Percentiles rank a stretch among this genome's conserved stretches.
Conservation (phyloP, 768 basidiomycete genomes). For the Tylopilus felleus region DNA sequence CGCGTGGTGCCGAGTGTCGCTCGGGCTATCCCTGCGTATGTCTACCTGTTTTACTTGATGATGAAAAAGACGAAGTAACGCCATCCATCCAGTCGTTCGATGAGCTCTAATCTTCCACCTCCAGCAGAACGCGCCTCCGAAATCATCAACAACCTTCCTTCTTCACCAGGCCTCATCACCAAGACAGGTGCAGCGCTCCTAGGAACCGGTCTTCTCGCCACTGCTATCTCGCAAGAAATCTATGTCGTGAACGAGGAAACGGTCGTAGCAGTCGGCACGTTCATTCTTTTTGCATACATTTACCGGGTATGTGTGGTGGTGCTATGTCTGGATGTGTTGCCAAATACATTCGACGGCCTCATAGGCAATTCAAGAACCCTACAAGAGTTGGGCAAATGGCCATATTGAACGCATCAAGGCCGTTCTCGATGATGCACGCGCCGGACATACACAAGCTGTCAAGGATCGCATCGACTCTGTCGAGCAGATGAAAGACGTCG, state of each 20-base stretch:
- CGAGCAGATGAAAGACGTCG: conserved; percentile 93
- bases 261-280: conserved; percentile 79
- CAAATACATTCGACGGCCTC: conserved; percentile 14
- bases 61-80: conserved; percentile 8
- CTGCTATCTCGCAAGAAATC: conserved; percentile 95
- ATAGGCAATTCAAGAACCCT: conserved; percentile 79
- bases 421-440: conserved; percentile 76
- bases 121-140: conserved; percentile 86
- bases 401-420: conserved; percentile 82
- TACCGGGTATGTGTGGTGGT: conserved; percentile 56
- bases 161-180: conserved; percentile 83
- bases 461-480: conserved; percentile 91
- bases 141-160: conserved; percentile 84
- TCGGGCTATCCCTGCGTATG: conserved; percentile 48
- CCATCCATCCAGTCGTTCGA: conserved; percentile 50
- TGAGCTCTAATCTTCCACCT: conserved; percentile 65
- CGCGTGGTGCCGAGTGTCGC: conserved; percentile 48
- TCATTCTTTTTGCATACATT: conserved; percentile 79
- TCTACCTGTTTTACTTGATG: conserved; percentile 11
- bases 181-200: conserved; percentile 94
- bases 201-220: conserved; percentile 82
- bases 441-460: conserved; percentile 91
- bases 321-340: not conserved
- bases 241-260: conserved; percentile 98
- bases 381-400: conserved; percentile 87